A percentile compares a stretch with the other conserved stretches of the same genome.
phyloP scores from a whole-genome alignment of 805 yeast genomes.

The Wickerhamomyces canadensis region DNA sequence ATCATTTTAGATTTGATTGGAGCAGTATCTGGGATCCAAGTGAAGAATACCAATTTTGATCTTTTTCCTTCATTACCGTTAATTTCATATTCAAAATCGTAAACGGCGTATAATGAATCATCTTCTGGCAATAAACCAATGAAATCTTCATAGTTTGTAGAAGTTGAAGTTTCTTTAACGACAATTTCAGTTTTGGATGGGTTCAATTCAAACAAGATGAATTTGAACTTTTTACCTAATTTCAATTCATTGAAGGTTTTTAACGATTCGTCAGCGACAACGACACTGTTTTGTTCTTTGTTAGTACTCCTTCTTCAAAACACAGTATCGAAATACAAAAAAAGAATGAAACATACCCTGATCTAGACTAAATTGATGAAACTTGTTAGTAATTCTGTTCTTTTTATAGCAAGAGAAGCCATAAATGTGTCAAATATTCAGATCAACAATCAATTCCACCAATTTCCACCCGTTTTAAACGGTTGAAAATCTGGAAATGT shows the following conservation, averaged over 20 bases:
- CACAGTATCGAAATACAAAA: no score
- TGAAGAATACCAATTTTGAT: conserved; percentile 61
- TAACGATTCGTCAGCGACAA: conserved; percentile 86
- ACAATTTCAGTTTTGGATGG: conserved; percentile 86
- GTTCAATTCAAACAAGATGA: conserved; percentile 74
- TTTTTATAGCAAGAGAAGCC: no score
- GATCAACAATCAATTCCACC: no score
- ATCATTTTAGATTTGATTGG: conserved; percentile 95
- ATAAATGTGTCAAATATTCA: not conserved
- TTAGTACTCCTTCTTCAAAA: not conserved
- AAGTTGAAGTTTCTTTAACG: conserved; percentile 78
- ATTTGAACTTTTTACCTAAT: conserved; percentile 86
- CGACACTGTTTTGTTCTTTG: conserved; percentile 45
- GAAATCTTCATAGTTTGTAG: conserved; percentile 76
- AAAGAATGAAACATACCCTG: conserved; percentile 8
- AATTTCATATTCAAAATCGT: conserved; percentile 93
- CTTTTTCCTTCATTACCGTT: conserved; percentile 92
- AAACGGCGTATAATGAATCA: conserved; percentile 94
- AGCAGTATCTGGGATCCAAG: conserved; percentile 99
- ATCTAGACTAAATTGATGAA: conserved; percentile 18
- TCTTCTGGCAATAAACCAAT: conserved; percentile 87
- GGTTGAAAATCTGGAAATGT: no score
- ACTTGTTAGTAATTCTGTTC: conserved; percentile 1
- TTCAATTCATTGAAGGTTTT: conserved; percentile 93
- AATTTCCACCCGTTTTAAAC: no score